Evolutionary conservation across 345 rosid species (phyloP).

Genomic region (Murraya koenigii): DNA sequence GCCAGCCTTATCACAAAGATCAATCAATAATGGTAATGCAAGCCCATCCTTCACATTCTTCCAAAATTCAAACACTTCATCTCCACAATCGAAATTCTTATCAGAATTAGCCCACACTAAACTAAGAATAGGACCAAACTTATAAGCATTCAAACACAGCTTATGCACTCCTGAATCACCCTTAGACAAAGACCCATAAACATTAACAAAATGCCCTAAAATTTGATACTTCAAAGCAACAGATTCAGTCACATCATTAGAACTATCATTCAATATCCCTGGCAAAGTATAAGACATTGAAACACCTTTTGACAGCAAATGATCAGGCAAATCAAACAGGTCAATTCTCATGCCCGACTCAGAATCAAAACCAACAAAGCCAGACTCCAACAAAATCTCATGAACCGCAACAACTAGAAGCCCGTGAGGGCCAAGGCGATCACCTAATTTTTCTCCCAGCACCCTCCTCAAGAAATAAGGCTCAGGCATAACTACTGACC

Average conservation of each 20-base stretch:
- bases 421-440: constrained; percentile 33
- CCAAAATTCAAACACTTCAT: constrained; percentile 63
- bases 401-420: constrained; percentile 56
- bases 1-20: constrained; percentile 49
- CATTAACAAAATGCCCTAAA: constrained; percentile 46
- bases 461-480: constrained; percentile 60
- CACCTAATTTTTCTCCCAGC: constrained; percentile 46
- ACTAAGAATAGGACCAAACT: constrained; percentile 41
- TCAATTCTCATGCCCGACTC: constrained; percentile 35
- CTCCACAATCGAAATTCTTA: constrained; percentile 13
- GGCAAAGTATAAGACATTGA: constrained; percentile 60
- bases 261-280: constrained; percentile 28
- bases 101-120: constrained; percentile 29
- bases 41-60: constrained; percentile 69
- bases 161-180: constrained; percentile 30
- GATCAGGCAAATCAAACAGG: constrained; percentile 42
- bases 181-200: constrained; percentile 47
- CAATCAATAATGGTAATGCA: constrained; percentile 57
- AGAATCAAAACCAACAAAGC: constrained; percentile 48
- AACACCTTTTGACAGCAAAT: constrained; percentile 29
- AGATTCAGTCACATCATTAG: constrained; percentile 19
- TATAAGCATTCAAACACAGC: constrained; percentile 41
- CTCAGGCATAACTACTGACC: constrained; percentile 30
- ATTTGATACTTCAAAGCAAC: constrained; percentile 48
- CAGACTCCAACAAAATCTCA: constrained; percentile 70